Base-by-base conservation (phyloP, 1,284 basidiomycete species). In the Rugosomyces carneus region DNA sequence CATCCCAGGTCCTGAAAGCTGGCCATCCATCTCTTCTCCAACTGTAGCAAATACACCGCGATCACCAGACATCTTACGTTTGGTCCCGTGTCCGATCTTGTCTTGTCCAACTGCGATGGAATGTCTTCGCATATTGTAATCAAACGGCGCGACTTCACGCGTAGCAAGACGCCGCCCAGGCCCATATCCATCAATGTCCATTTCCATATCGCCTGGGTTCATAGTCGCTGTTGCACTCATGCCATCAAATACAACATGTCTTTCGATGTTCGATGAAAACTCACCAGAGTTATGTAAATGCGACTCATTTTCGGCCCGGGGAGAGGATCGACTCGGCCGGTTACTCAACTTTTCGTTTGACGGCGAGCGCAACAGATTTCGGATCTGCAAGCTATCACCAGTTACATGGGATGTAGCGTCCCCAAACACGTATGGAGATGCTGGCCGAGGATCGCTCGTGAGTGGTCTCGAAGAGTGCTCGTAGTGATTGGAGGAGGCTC, bases 11-110 rank as follows among this genome's bases (percentile, higher is more conserved):
- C 84, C 84, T 35, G 75, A 70, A 45, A 86, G 68, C 50, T 78
- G 78, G n/a, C 78, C 66, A 59, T 85, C 84, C 45, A 73, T 65
- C 51, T 84, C 83, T 53, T 81, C 78, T 42, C 71, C 70, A 29
- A 75, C 67, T 23, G 75, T 62, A 10, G 70, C 60, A 53, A 75
- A 67, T 26, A 64, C 62, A 47, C 68, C 66, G 51, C 79, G 73
- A 70, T 88, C 85, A 52, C 70, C 68, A 32, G 86, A 85, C 70
- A 88, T 81, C 68, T 91, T 91, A 54, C 87, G 77, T 64, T 90
- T 90, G 47, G 76, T 80, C 49, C 86, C 84, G 58, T 78, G 77
- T 37, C 59, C 49, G 64, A 52, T 67, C 41, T 66, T 62, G 46
- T 71, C 65, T 40, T 68, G 68, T 46, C 74, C 72, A 47, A 73